Base-by-base conservation (phyloP, 2,329 filamentous ascomycete species). In the Aspergillus quadricinctus region DNA sequence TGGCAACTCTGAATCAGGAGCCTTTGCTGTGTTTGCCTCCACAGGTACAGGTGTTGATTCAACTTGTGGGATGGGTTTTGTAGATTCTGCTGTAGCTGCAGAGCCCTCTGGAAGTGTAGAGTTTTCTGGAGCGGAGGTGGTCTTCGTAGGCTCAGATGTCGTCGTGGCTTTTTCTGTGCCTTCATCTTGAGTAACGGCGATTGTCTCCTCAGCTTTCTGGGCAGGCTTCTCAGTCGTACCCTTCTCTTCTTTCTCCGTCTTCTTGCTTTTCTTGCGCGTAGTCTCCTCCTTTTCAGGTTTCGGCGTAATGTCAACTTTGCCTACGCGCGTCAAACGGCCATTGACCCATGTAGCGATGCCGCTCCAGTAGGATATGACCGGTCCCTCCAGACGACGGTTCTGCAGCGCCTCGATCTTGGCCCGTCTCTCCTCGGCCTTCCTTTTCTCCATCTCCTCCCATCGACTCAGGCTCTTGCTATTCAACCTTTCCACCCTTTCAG, bases 371-470 rank as follows among this genome's bases (percentile, higher is more conserved):
- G 90, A 90, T 45, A 97, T 87, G 10, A 97, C 90, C 0, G 94
- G 91, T 0, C 94, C 94, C 53, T 93, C 87, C 8, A 97, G 81
- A 51, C 89, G 90, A 50, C 92, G 85, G 70, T 92, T 90, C 66
- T 96, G 89, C 64, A 97, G 79, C 14, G 93, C 94, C 41, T 93
- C 92, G 49, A 97, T 80, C 75, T 89, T 93, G 43, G 87, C 88
- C 61, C 86, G 83, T 59, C 93, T 83, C 68, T 96, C 89, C 66
- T 93, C 90, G 63, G 92, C 89, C 57, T 93, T 86, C 70, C 88
- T 86, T 75, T 91, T 92, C 76, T 99, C 94, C 6, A 91, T 90
- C 72, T 91, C 88, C 72, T 97, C 92, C 92, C 93, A 97, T 55
- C 90, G 83, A 69, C 93, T 97, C 68, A 96, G 77, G 73, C 88